Base-by-base conservation (phyloP, 768 basidiomycete species). In the Amanita polypyramis region DNA sequence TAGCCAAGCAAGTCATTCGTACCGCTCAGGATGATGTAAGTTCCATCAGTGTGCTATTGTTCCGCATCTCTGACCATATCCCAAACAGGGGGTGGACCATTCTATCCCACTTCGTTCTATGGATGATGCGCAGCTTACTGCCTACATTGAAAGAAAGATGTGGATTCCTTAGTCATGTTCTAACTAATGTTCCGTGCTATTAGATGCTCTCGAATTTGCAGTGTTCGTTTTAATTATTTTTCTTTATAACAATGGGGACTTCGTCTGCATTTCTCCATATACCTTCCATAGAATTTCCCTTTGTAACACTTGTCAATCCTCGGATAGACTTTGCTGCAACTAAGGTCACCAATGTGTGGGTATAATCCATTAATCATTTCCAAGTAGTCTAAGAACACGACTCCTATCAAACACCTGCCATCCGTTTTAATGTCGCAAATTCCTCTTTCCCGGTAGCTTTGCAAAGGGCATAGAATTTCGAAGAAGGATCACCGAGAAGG, bases 1-100 rank as follows among this genome's bases (percentile, higher is more conserved):
- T 96, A 51, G 85, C 89, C 11, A 68, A 69, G 47, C 67, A 72
- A 37, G 89, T 95, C 49, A 85, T 94, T 58, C 79, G 82, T 46
- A 74, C 79, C 33, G 89, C 91, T 32, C 91, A 94, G 63, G 72
- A 77, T 50, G 81, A 80, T 50, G 82, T 83, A 57, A 54, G 76
- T 70, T 2, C 21, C 25, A 11, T 20, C 45, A 41, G 12, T 25
- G 7, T 12, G 21, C 23, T 15, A 15, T 36, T 40, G 37, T 50
- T 30, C 47, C 15, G 29, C 48, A 20, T 15, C 34, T n/a, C 29
- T 45, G 34, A 33, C 51, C 34, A 49, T 32, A 56, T 50, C 38
- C 15, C 35, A 51, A 52, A 30, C 44, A 80, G 78, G 68, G 65
- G 42, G 79, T 83, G 20, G 81, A 82, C 54, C 71, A 65, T 36